phyloP scores from a whole-genome alignment of 305 asterid genomes.

The Fraxinus xanthoxyloides region DNA sequence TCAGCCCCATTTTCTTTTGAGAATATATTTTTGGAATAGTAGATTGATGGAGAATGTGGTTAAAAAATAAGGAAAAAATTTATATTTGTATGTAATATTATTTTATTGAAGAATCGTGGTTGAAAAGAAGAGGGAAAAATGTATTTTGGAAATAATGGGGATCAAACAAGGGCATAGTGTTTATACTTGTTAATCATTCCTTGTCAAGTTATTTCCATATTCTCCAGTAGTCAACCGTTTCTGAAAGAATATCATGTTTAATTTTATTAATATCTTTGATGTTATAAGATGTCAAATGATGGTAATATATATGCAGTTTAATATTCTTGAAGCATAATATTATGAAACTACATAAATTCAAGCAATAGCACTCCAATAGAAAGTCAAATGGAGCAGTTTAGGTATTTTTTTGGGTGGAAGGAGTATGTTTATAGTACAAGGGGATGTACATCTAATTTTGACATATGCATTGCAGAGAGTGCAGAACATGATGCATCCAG shows the following conservation, averaged over 20 bases:
- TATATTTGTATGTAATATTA: too few species aligned
- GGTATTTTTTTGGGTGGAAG: not conserved
- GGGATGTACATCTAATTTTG: slow-evolving; percentile 21
- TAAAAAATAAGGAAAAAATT: too few species aligned
- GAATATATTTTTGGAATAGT: too few species aligned
- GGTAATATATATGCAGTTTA: not conserved
- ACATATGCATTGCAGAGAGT: slow-evolving; percentile 43
- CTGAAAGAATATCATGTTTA: not conserved
- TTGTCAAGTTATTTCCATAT: not conserved
- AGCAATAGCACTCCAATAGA: not conserved
- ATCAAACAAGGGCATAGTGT: not conserved
- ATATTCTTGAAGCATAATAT: not conserved
- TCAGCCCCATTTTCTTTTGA: too few species aligned
- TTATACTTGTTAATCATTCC: not conserved
- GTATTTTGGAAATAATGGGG: too few species aligned
- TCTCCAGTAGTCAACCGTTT: not conserved
- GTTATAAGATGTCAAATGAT: not conserved
- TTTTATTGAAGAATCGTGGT: too few species aligned
- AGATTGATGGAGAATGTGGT: too few species aligned
- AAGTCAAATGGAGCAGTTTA: not conserved
- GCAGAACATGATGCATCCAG: slow-evolving; percentile 65
- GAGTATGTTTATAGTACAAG: not conserved
- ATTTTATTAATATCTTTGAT: not conserved
- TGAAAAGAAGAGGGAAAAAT: too few species aligned
- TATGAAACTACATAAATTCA: not conserved